These are phyloP conservation scores for Pholiota conissans DNA, from an alignment of 768 basidiomycete species.

Conservation along the genomic window DNA sequence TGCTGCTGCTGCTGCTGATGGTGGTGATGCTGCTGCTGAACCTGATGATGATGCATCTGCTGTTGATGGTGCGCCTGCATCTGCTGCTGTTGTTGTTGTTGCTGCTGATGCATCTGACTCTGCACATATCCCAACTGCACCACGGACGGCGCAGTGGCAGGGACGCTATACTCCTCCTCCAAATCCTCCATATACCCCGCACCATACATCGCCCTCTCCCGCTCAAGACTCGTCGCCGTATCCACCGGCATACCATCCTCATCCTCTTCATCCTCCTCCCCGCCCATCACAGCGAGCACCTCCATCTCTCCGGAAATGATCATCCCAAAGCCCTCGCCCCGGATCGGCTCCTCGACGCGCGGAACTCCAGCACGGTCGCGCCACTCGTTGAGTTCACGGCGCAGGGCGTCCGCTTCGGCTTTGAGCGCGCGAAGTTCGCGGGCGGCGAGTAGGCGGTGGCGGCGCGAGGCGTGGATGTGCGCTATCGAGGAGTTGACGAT, in stretches of 20 bases:
- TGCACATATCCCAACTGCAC: constrained; percentile 27
- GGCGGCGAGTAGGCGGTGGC: constrained; percentile 79
- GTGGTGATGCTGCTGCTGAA: not conserved
- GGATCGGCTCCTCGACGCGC: constrained; percentile 69
- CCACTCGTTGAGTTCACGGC: constrained; percentile 94
- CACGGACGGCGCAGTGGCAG: constrained; percentile 14
- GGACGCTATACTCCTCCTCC: constrained; percentile 24
- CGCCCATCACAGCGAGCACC: constrained; percentile 49
- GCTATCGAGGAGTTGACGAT: constrained; percentile 97
- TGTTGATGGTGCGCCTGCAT: not conserved
- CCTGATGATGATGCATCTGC: constrained; percentile 6
- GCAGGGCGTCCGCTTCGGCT: constrained; percentile 81
- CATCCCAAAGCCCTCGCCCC: constrained; percentile 72
- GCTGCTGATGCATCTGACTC: constrained; percentile 20
- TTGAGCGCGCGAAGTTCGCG: constrained; percentile 80
- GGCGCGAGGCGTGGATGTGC: constrained; percentile 79
- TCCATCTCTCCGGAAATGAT: constrained; percentile 72
- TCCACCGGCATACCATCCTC: constrained; percentile 34
- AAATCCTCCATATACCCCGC: constrained; percentile 17
- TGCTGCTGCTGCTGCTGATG: not conserved
- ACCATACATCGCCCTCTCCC: constrained; percentile 16
- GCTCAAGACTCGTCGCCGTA: constrained; percentile 3
- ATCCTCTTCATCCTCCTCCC: constrained; percentile 56
- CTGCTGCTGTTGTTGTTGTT: constrained; percentile 16
- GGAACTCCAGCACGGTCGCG: constrained; percentile 74